Base-by-base conservation (phyloP, 345 rosid species). In the Erodium maritimum region DNA sequence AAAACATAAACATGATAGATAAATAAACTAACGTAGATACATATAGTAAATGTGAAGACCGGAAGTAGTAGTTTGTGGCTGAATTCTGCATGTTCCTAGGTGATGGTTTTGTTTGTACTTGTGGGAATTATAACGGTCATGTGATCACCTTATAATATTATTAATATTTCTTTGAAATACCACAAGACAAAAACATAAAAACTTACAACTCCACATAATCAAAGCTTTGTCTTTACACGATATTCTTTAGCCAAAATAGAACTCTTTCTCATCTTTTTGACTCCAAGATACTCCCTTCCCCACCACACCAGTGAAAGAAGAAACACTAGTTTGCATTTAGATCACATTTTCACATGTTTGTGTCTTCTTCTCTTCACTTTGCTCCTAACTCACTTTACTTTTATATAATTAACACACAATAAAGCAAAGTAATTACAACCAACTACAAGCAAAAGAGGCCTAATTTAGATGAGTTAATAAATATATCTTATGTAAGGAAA, bases 281-380 rank as follows among this genome's bases (percentile, higher is more conserved):
- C 68, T 75, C 73, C 73, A 73, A 73, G 63, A 60, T 52, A 69
- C 71, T 55, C 67, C 61, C 37, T 65, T 65, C 23, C 33, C 48
- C 23, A 52, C 11, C 48, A 10, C 34, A 46, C 55, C 58, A 61
- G 64, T 52, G 59, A 64, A 59, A 54, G 11, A 46, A 11, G 42
- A 46, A 22, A 23, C 34, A 29, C 34, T 29, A 61, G 59, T 63
- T 54, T 52, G 20, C 54, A n/a, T n/a, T n/a, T 29, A 11, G 37
- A 29, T 29, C 37, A 29, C 37, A 29, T 5, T 29, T n/a, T 73
- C 73, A 73, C 77, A 65, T 73, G 65, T 29, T 11, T 29, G 37
- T 29, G 17, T 51, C 54, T 19, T 58, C 62, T 57, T 54, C 2
- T 29, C 8, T 29, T 29, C 37, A 20, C 63, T 58, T 72, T 64